Evolutionary conservation across 495 filamentous ascomycete species (phyloP), one percentile per base, ranked within the genome.

Genomic region (Trichocladium uniseriatum): DNA sequence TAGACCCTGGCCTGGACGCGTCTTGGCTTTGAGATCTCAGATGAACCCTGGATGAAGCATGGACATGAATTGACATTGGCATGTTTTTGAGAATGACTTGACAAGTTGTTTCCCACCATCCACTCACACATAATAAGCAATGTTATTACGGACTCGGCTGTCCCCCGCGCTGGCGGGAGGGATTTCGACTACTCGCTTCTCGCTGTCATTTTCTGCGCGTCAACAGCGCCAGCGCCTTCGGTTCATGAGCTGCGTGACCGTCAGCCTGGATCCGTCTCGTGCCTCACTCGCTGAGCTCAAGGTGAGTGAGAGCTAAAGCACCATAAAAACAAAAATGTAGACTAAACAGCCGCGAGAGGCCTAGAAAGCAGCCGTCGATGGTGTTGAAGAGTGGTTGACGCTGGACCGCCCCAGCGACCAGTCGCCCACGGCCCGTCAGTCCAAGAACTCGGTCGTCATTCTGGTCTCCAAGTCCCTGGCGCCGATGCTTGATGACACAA

Each of bases 401-500:
- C 43, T 35, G 14, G 28, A 19, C 16, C n/a, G 22, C 18, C 15
- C 1, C 1, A 16, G 20, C 44, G 22, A 5, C 1, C 29, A 36
- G 1, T 15, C 15, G n/a, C 9, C 8, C 5, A 11, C 18, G 6
- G 0, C 9, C 13, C 14, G 2, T 16, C 10, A 19, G 16, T 13
- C 19, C 24, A 40, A 54, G n/a, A 28, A 61, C 51, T 63, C 51
- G 19, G 61, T 57, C 3, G 63, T 70, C 21, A 51, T 73, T 6
- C 53, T 73, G 19, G 59, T 59, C 18, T 69, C 69, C 35, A 53
- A 42, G 27, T 29, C 60, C 15, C 57, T 71, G 11, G 59, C 63
- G n/a, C 45, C 54, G 32, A 71, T 66, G 67, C 38, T 72, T 20
- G 46, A 69, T 21, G 69, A 73, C 42, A 48, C 62, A 8, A 45